Conservation (phyloP, 2,329 filamentous ascomycete species). For the Chaetomiaceae sp. region DNA sequence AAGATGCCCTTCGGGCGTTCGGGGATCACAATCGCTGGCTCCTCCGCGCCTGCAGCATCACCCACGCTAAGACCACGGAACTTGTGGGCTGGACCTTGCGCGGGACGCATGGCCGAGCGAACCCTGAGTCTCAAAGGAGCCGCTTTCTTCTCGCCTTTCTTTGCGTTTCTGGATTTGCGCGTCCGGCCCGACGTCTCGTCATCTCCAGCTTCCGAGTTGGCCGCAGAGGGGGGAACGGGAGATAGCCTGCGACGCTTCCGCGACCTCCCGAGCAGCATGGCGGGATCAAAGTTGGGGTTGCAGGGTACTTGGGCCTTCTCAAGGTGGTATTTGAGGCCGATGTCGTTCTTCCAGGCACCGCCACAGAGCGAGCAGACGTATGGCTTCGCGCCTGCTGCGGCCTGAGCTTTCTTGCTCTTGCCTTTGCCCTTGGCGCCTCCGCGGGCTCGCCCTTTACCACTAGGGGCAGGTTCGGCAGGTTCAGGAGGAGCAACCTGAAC, state of each 20-base stretch:
- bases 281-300: slow-evolving; percentile 44
- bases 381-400: slow-evolving; percentile 24
- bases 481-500: slow-evolving; percentile 5
- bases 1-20: background rate
- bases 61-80: slow-evolving; percentile 9
- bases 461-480: no score
- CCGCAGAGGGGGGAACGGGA: slow-evolving; percentile 2
- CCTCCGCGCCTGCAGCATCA: background rate
- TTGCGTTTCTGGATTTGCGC: slow-evolving; percentile 3
- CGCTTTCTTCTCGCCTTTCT: slow-evolving; percentile 6
- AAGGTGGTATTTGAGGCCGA: slow-evolving; percentile 55
- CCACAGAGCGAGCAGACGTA: slow-evolving; percentile 52
- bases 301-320: slow-evolving; percentile 51
- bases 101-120: slow-evolving; percentile 10
- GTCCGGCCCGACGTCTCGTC: background rate
- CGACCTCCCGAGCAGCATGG: slow-evolving; percentile 22
- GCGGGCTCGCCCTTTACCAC: slow-evolving; percentile 15
- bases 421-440: slow-evolving; percentile 12
- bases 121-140: background rate
- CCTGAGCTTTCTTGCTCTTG: slow-evolving; percentile 18
- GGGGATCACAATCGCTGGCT: background rate
- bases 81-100: background rate
- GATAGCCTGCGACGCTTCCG: slow-evolving; percentile 17
- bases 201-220: slow-evolving; percentile 6
- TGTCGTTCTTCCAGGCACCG: slow-evolving; percentile 53